phyloP scores from a whole-genome alignment of 306 rosid species.

The Vicia sativa region DNA sequence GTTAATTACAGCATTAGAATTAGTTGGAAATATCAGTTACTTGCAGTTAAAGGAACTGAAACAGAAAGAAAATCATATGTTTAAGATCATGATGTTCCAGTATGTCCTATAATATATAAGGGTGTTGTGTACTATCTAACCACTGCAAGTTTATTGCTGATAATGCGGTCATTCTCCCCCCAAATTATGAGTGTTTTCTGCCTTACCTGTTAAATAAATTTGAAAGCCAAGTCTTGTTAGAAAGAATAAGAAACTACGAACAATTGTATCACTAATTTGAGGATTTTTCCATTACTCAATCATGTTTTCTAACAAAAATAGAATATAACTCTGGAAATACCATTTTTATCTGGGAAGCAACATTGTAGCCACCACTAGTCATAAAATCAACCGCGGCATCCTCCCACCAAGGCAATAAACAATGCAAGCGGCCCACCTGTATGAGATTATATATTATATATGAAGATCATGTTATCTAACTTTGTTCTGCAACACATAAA shows the following conservation, averaged over 20 bases:
- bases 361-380: conserved; percentile 84
- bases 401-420: conserved; percentile 87
- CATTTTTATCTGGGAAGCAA: conserved; percentile 61
- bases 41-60: conserved; percentile 6
- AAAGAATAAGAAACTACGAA: conserved; percentile 21
- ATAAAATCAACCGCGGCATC: conserved; percentile 82
- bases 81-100: background rate
- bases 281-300: background rate
- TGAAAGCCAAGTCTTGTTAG: conserved; percentile 3
- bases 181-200: conserved; percentile 91
- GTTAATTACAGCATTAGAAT: background rate
- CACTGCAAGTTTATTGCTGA: conserved; percentile 86
- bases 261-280: conserved; percentile 16
- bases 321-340: conserved; percentile 38
- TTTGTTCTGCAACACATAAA: conserved; percentile 30
- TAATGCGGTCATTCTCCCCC: conserved; percentile 89
- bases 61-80: conserved; percentile 1
- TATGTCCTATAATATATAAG: conserved; percentile 22
- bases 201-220: conserved; percentile 61
- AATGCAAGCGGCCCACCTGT: conserved; percentile 84
- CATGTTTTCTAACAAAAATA: background rate
- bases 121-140: conserved; percentile 47
- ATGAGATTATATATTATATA: conserved; percentile 24
- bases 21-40: background rate
- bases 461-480: conserved; percentile 27